A percentile compares a stretch with the other conserved stretches of the same genome.
Conservation (phyloP, 1,139 yeast genomes). For the Zygosaccharomyces pseudobailii region DNA sequence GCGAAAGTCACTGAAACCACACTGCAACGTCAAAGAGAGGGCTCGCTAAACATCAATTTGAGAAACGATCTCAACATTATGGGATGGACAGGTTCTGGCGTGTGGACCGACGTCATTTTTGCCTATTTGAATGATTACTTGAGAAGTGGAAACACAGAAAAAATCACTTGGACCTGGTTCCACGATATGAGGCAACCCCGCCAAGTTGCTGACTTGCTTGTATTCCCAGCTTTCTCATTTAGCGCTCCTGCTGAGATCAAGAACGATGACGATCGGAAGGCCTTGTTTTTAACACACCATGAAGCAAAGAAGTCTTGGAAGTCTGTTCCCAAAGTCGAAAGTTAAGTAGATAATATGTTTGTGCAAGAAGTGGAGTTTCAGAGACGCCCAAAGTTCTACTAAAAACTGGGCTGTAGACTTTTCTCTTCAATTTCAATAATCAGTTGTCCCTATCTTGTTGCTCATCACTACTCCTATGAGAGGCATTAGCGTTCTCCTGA, state of each 20-base stretch:
- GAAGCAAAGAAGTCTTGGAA: slow-evolving; percentile 33
- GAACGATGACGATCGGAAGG: slow-evolving; percentile 24
- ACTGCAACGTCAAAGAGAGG: slow-evolving; percentile 40
- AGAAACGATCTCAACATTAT: slow-evolving; percentile 54
- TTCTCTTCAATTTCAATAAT: slow-evolving; percentile 40
- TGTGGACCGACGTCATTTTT: slow-evolving; percentile 70
- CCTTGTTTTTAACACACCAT: slow-evolving; percentile 29
- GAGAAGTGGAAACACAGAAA: slow-evolving; percentile 40
- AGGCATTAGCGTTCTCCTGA: slow-evolving; percentile 1
- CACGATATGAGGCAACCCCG: slow-evolving; percentile 63
- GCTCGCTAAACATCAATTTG: slow-evolving; percentile 37
- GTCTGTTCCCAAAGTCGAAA: slow-evolving; percentile 25
- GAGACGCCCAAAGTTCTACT: slow-evolving; percentile 41
- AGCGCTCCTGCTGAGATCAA: slow-evolving; percentile 27
- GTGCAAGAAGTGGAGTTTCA: slow-evolving; percentile 7
- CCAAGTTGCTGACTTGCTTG: slow-evolving; percentile 70
- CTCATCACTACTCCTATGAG: slow-evolving; percentile 34
- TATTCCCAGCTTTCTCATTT: slow-evolving; percentile 80
- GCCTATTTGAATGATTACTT: slow-evolving; percentile 55
- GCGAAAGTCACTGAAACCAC: slow-evolving; percentile 62
- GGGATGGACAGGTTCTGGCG: slow-evolving; percentile 79
- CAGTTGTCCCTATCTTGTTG: slow-evolving; percentile 44
- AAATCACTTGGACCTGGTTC: slow-evolving; percentile 57
- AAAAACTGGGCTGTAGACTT: slow-evolving; percentile 41
- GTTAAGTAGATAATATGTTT: slow-evolving; percentile 2